Conservation (phyloP, 1,139 yeast species). For the Meyerozyma athensensis region DNA sequence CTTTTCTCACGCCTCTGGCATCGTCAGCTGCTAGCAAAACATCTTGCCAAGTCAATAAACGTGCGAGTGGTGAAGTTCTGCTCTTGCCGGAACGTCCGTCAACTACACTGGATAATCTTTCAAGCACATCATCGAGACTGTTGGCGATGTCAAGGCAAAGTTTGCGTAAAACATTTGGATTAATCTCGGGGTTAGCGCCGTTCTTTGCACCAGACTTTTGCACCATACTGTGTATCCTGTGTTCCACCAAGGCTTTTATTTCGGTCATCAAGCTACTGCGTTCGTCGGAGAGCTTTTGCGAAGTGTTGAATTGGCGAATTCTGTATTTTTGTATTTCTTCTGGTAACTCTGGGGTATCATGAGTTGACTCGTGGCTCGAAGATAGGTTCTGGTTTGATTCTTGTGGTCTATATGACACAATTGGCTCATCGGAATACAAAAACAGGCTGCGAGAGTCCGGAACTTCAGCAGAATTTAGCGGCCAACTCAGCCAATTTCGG, state of each 20-base stretch:
- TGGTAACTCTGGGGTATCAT: not conserved
- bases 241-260: conserved; percentile 9
- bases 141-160: conserved; percentile 4
- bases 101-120: not conserved
- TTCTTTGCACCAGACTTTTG: not conserved
- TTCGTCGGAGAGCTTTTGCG: conserved; percentile 3
- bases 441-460: conserved; percentile 4
- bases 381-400: not conserved
- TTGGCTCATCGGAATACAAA: conserved; percentile 8
- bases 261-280: conserved; percentile 10
- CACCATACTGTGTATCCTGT: conserved; percentile 3
- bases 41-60: not conserved
- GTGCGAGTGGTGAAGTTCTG: not conserved
- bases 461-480: conserved; percentile 5
- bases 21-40: not conserved
- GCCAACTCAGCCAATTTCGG: conserved; percentile 13
- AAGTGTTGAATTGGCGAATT: conserved; percentile 1
- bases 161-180: not conserved
- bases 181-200: conserved; percentile 5
- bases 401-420: not conserved
- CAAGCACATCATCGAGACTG: conserved; percentile 6
- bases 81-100: not conserved
- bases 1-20: too few species aligned
- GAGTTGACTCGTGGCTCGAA: not conserved
- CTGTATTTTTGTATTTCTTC: conserved; percentile 2